Conservation (phyloP, 371 early-diverging fungal species). For the Basidiobolus heterosporus region DNA sequence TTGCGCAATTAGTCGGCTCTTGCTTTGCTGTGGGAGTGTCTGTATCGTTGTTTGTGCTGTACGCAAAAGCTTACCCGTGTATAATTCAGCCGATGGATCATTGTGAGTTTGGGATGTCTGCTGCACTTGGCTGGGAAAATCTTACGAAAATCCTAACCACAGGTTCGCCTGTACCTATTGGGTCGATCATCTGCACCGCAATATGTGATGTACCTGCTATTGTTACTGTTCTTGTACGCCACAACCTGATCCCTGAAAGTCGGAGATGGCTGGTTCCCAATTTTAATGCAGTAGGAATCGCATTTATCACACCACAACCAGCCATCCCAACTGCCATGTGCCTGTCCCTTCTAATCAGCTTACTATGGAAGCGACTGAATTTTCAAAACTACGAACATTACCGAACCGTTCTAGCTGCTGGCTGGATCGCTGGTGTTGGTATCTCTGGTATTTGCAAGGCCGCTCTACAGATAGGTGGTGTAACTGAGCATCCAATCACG, state of each 20-base stretch:
- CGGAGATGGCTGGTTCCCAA: neutral
- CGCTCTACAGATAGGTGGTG: neutral
- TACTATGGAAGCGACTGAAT: neutral
- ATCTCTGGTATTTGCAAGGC: neutral
- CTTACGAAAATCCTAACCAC: neutral
- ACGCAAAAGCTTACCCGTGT: conserved; percentile 2
- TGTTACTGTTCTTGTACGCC: neutral
- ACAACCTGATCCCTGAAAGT: neutral
- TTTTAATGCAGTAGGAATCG: neutral
- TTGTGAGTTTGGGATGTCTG: neutral
- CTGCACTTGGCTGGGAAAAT: conserved; percentile 1
- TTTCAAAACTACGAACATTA: neutral
- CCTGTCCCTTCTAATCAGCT: neutral
- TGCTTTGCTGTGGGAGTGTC: conserved; percentile 33
- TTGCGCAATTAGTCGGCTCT: conserved; percentile 39
- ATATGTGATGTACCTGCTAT: neutral
- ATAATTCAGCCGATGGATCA: neutral
- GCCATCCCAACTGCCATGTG: neutral
- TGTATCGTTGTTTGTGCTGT: conserved; percentile 25
- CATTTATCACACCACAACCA: neutral
- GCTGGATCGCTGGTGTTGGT: neutral
- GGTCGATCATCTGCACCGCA: neutral
- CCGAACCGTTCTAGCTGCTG: neutral
- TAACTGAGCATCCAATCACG: neutral
- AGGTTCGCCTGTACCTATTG: neutral